Evolutionary conservation across 2,329 filamentous ascomycete species (phyloP).

Genomic region (Sporothrix mexicana): DNA sequence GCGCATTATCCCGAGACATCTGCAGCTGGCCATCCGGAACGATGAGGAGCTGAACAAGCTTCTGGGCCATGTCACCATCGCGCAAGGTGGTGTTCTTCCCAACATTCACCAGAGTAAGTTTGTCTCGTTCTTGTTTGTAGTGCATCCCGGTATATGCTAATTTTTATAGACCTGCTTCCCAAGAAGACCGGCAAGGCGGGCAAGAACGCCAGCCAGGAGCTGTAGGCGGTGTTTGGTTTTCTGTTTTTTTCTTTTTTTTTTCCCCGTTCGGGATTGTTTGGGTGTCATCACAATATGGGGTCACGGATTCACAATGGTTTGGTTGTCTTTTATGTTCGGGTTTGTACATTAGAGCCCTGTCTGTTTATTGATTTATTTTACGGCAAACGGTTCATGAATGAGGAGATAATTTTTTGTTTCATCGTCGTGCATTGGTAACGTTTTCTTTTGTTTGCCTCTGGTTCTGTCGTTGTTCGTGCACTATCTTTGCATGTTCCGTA

Average conservation of each 20-base stretch:
- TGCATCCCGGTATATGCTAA: slow-evolving; percentile 36
- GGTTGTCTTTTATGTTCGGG: slow-evolving; percentile 68
- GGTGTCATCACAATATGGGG: slow-evolving; percentile 78
- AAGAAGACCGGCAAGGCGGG: slow-evolving; percentile 98
- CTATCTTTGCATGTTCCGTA: no score
- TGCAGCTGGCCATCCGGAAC: slow-evolving; percentile 98
- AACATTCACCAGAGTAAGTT: slow-evolving; percentile 98
- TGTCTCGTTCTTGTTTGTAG: not conserved
- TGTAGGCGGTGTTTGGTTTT: slow-evolving; percentile 65
- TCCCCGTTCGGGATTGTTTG: slow-evolving; percentile 65
- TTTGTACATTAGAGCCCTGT: slow-evolving; percentile 73
- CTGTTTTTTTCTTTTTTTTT: slow-evolving; percentile 59
- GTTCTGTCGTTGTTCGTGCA: no score
- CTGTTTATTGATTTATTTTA: slow-evolving; percentile 44
- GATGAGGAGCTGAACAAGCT: slow-evolving; percentile 99
- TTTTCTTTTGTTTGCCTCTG: no score
- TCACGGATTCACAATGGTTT: slow-evolving; percentile 76
- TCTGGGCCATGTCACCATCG: slow-evolving; percentile 95
- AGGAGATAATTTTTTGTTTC: slow-evolving; percentile 53
- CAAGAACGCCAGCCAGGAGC: slow-evolving; percentile 92
- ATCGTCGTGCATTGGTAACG: no score
- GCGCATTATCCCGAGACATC: slow-evolving; percentile 98
- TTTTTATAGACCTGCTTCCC: slow-evolving; percentile 80
- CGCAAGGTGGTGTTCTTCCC: slow-evolving; percentile 95
- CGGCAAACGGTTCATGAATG: slow-evolving; percentile 68